Evolutionary conservation across 805 yeast species (phyloP).

Genomic region (Ogataea chonburiensis): DNA sequence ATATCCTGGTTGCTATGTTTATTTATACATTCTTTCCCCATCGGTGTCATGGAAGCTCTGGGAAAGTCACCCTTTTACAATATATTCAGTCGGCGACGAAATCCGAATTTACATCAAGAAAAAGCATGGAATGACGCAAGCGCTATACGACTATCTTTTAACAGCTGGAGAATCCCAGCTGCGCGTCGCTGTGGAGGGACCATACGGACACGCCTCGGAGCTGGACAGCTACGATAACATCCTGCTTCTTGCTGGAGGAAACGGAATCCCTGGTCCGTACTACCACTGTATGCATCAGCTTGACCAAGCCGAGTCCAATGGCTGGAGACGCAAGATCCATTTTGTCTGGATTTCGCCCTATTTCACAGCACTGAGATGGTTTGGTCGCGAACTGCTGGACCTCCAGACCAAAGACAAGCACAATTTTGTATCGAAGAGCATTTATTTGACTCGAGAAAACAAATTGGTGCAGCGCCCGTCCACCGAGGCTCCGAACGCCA

Average conservation of each 20-base stretch:
- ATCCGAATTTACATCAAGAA: slow-evolving; percentile 45
- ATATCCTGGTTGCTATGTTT: slow-evolving; percentile 59
- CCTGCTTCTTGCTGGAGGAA: slow-evolving; percentile 54
- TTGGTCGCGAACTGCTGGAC: slow-evolving; percentile 39
- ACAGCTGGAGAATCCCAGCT: slow-evolving; percentile 17
- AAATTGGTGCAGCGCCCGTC: slow-evolving; percentile 1
- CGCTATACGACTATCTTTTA: slow-evolving; percentile 32
- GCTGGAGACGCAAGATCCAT: slow-evolving; percentile 28
- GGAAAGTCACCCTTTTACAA: slow-evolving; percentile 68
- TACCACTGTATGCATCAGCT: slow-evolving; percentile 40
- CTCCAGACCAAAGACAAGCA: slow-evolving; percentile 18
- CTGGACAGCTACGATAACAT: slow-evolving; percentile 42
- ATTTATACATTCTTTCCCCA: slow-evolving; percentile 43
- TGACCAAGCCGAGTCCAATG: slow-evolving; percentile 6
- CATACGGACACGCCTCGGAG: slow-evolving; percentile 47
- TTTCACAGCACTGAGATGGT: slow-evolving; percentile 42
- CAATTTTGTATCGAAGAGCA: slow-evolving; percentile 16
- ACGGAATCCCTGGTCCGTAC: slow-evolving; percentile 56
- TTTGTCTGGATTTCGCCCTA: slow-evolving; percentile 50
- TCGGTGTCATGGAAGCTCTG: slow-evolving; percentile 42
- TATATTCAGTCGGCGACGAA: slow-evolving; percentile 22
- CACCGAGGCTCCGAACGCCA: not conserved
- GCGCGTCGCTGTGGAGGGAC: slow-evolving; percentile 49
- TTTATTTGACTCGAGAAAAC: slow-evolving; percentile 27
- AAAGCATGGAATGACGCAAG: slow-evolving; percentile 49